Evolutionary conservation across 805 yeast species (phyloP), one percentile per base, ranked within the genome.

Genomic region (Kuraishia molischiana): DNA sequence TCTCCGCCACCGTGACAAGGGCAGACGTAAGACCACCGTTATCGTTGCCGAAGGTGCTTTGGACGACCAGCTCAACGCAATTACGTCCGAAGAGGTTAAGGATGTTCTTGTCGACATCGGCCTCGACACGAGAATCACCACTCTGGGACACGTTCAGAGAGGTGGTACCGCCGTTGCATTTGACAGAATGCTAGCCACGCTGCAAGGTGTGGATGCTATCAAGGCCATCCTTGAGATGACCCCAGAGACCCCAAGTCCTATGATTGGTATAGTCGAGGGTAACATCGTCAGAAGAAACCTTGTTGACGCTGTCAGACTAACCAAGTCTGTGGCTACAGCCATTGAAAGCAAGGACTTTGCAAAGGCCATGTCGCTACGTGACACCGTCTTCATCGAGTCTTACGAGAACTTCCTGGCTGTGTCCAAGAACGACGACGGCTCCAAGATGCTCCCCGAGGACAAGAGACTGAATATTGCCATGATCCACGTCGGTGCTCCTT

Each of bases 11-110:
- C 66, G 90, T 51, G 61, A 64, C 5, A 71, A 73, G 51, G 94
- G 94, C 38, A 77, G 77, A 63, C 67, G 94, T 59, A 79, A 80
- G 54, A 79, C 90, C 19, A 82, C 77, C 24, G 87, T 83, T 21
- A 73, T 83, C 50, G 87, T 83, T 31, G 87, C 92, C 17, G 94
- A 83, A 58, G 94, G 94, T 51, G 94, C 94, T 35, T 75, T 82
- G 42, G 77, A 76, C 40, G 69, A 72, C 41, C 81, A 79, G 43
- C 64, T 82, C 49, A 72, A 74, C 31, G 85, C 84, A 35, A 78
- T 83, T 42, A 64, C 81, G 4, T 65, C 84, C 20, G 67, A 74
- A 34, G 75, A 78, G 40, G 90, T 83, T 21, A 74, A 73, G 50
- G 64, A 75, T 15, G 84, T 77, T 8, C 62, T 83, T 42, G 84